phyloP scores from a whole-genome alignment of 2,329 filamentous ascomycete species.

The Cryphonectria radicalis region DNA sequence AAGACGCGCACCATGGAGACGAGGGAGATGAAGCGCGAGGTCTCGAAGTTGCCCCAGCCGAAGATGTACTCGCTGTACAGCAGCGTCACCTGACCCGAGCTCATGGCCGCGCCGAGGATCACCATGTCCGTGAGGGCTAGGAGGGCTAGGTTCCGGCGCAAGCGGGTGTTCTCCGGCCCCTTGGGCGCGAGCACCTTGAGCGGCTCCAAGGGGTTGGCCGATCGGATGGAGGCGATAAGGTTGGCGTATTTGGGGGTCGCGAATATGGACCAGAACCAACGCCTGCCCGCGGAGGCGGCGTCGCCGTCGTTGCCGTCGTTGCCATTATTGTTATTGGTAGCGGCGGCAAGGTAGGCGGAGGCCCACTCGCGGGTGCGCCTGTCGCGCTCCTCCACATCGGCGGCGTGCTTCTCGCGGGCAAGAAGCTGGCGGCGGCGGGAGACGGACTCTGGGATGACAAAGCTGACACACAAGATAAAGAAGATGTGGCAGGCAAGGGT shows the following conservation, averaged over 20 bases:
- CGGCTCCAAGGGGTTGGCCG: constrained; percentile 73
- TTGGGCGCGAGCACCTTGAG: constrained; percentile 78
- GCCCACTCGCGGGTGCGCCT: constrained; percentile 32
- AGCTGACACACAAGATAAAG: constrained; percentile 73
- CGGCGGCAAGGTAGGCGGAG: constrained; percentile 26
- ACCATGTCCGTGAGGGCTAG: constrained; percentile 81
- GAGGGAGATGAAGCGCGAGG: constrained; percentile 79
- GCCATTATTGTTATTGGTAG: constrained; percentile 29
- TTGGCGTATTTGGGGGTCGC: constrained; percentile 32
- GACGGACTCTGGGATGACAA: constrained; percentile 83
- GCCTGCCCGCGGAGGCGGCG: background rate
- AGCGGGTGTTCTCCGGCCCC: constrained; percentile 61
- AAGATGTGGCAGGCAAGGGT: constrained; percentile 71
- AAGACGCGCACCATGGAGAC: constrained; percentile 77
- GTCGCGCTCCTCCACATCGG: constrained; percentile 47
- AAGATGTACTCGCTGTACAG: constrained; percentile 84
- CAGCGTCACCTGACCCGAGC: constrained; percentile 78
- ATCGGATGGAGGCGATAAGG: constrained; percentile 43
- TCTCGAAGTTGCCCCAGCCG: constrained; percentile 80
- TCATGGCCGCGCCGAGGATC: constrained; percentile 81
- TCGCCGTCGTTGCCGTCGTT: background rate
- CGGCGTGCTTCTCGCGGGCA: constrained; percentile 70
- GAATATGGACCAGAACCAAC: constrained; percentile 18
- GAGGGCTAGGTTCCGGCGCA: constrained; percentile 81
- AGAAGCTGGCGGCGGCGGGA: constrained; percentile 71